These are phyloP conservation scores for Sphaerulina musiva DNA, from an alignment of 2,329 filamentous ascomycete genomes.

Conservation along the genomic window DNA sequence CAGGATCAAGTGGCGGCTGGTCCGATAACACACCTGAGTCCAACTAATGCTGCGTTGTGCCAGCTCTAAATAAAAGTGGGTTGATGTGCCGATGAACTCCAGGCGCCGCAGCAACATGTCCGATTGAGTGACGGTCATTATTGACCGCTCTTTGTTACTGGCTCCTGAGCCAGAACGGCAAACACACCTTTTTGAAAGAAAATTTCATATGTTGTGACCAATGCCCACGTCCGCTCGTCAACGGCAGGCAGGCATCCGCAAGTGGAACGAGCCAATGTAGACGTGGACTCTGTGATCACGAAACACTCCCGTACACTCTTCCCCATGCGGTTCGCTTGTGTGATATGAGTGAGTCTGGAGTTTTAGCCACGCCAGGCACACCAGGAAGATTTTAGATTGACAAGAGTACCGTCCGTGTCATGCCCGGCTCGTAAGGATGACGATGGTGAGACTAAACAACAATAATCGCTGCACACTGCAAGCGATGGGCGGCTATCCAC, in stretches of 20 bases:
- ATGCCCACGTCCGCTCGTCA: neutral
- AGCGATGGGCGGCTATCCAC: conserved; percentile 8
- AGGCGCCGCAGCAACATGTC: conserved; percentile 2
- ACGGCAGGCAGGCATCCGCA: conserved; percentile 1
- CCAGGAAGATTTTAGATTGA: conserved; percentile 3
- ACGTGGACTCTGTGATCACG: neutral
- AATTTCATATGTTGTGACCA: too few relatives aligned
- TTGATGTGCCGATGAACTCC: conserved; percentile 1
- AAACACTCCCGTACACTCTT: neutral
- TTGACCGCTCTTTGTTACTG: conserved; percentile 1
- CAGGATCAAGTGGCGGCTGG: conserved; percentile 3
- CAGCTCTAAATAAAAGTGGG: neutral
- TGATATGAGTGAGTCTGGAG: neutral
- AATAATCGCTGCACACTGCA: neutral
- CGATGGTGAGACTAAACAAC: neutral
- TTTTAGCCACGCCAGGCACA: neutral
- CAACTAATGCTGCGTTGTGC: neutral
- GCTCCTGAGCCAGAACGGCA: neutral
- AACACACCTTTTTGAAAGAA: neutral
- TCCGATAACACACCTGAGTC: neutral
- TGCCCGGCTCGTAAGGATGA: conserved; percentile 7
- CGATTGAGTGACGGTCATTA: neutral
- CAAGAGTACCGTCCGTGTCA: neutral
- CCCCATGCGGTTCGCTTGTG: neutral
- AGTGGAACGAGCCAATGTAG: conserved; percentile 5